A percentile compares a stretch with the other conserved stretches of the same genome.
Evolutionary conservation across 495 filamentous ascomycete species (phyloP).

Genomic region (Copromyces sp.): DNA sequence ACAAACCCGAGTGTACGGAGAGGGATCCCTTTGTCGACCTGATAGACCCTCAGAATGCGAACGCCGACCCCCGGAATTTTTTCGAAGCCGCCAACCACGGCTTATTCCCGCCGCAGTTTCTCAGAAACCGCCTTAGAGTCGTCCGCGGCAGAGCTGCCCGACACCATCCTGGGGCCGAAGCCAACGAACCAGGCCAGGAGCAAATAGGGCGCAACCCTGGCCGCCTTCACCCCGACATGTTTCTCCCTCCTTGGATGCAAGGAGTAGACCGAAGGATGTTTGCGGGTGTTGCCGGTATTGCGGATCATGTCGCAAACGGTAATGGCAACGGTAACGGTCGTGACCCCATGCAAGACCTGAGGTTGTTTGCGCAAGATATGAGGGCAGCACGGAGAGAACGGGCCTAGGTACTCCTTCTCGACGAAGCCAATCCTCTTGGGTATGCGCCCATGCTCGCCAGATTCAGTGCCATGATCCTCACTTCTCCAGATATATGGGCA

Average conservation of each 20-base stretch:
- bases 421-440: too few species aligned
- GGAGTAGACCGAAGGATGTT: not conserved
- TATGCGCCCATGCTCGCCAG: not conserved
- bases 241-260: not conserved
- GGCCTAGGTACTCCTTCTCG: not conserved
- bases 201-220: not conserved
- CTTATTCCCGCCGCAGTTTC: not conserved
- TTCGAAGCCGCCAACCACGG: not conserved
- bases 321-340: not conserved
- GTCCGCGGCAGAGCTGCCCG: not conserved
- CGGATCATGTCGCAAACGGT: not conserved
- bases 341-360: not conserved
- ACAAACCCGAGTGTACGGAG: conserved; percentile 23
- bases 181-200: not conserved
- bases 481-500: not conserved
- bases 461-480: not conserved
- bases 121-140: not conserved
- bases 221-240: not conserved
- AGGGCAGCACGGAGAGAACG: not conserved
- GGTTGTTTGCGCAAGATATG: not conserved
- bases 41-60: conserved; percentile 4
- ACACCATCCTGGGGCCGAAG: not conserved
- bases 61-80: not conserved
- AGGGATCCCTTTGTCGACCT: conserved; percentile 11
- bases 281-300: not conserved